phyloP scores from a whole-genome alignment of 2,329 filamentous ascomycete genomes.

The Hymenoscyphus salicellus region DNA sequence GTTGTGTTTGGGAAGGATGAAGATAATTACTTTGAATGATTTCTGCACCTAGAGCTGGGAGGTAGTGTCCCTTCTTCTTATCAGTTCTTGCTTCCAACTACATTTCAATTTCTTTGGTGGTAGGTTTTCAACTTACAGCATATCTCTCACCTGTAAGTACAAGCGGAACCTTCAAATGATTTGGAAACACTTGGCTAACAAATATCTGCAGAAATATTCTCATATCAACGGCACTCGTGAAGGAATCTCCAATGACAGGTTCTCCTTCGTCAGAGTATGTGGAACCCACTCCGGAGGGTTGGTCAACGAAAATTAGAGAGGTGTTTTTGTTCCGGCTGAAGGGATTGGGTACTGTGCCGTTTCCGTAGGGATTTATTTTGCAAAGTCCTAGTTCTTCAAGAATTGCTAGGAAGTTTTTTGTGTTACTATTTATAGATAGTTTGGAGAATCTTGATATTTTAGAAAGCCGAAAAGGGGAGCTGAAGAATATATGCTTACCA shows the following conservation, averaged over 20 bases:
- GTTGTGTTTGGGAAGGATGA: conserved; percentile 41
- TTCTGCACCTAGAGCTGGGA: conserved; percentile 44
- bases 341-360: conserved; percentile 47
- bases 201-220: conserved; percentile 49
- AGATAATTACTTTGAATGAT: conserved; percentile 45
- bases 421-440: too few relatives aligned
- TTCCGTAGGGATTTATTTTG: conserved; percentile 40
- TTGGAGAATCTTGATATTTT: too few relatives aligned
- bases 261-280: conserved; percentile 47
- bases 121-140: conserved; percentile 35
- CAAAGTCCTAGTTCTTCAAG: conserved; percentile 57
- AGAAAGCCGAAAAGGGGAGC: too few relatives aligned
- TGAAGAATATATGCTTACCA: conserved; percentile 39
- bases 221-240: conserved; percentile 46
- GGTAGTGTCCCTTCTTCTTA: conserved; percentile 43
- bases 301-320: conserved; percentile 50
- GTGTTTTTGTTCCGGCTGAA: conserved; percentile 62
- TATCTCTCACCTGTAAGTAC: conserved; percentile 50
- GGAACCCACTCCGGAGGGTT: conserved; percentile 68
- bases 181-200: conserved; percentile 44
- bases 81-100: too few relatives aligned
- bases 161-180: conserved; percentile 39
- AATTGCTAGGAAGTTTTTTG: conserved; percentile 41
- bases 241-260: conserved; percentile 39
- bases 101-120: not conserved